phyloP scores from a whole-genome alignment of 805 yeast genomes.

The Yarrowia deformans region DNA sequence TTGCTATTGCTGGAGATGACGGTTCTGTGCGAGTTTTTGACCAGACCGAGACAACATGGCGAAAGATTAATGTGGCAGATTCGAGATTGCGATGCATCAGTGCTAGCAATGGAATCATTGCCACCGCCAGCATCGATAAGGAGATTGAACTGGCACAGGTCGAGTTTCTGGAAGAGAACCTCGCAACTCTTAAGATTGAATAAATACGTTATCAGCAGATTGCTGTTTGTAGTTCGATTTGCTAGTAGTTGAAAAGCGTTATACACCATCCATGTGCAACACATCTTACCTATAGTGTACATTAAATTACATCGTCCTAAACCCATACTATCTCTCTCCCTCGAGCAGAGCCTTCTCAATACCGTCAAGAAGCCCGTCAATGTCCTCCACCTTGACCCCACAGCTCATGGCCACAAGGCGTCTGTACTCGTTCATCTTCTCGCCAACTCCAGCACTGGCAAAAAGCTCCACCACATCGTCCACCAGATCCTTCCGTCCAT shows the following conservation, averaged over 20 bases:
- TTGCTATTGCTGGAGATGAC: constrained; percentile 33
- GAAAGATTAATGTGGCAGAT: constrained; percentile 1
- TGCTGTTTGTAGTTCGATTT: too few relatives aligned
- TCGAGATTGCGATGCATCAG: constrained; percentile 18
- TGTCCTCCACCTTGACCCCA: constrained; percentile 78
- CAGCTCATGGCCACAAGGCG: constrained; percentile 77
- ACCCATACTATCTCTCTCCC: constrained; percentile 27
- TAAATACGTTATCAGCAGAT: background rate
- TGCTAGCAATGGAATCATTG: background rate
- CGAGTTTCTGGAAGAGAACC: background rate
- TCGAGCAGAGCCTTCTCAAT: constrained; percentile 59
- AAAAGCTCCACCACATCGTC: constrained; percentile 60
- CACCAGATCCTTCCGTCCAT: constrained; percentile 53
- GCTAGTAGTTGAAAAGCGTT: too few relatives aligned
- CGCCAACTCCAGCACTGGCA: constrained; percentile 57
- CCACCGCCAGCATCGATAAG: constrained; percentile 18
- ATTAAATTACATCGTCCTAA: constrained; percentile 23
- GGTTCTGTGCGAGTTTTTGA: constrained; percentile 17
- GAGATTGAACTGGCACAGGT: background rate
- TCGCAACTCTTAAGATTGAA: background rate
- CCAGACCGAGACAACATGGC: background rate
- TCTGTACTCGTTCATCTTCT: constrained; percentile 79
- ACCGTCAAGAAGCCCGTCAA: constrained; percentile 82
- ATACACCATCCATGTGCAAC: too few relatives aligned
- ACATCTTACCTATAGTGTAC: constrained; percentile 13